Percentiles rank a stretch among this genome's conserved stretches.
Conservation (phyloP, 1,139 yeast genomes). For the Geotrichum candidum region DNA sequence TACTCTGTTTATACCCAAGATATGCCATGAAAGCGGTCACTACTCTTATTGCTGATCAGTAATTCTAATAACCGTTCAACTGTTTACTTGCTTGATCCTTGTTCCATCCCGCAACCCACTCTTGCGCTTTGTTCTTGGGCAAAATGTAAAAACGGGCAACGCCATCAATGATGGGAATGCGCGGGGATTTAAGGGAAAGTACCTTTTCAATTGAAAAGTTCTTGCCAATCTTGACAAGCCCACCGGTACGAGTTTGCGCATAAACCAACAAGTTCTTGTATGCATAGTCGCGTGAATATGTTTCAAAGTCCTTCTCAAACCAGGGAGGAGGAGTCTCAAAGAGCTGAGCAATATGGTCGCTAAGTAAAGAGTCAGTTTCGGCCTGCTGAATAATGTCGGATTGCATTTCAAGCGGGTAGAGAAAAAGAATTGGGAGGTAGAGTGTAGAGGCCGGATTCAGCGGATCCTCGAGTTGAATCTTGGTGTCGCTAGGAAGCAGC, state of each 20-base stretch:
- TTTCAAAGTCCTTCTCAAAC: conserved; percentile 45
- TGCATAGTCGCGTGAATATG: conserved; percentile 41
- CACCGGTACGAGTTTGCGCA: conserved; percentile 80
- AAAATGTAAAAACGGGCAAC: conserved; percentile 70
- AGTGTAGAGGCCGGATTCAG: conserved; percentile 72
- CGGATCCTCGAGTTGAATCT: conserved; percentile 58
- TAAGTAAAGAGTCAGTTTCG: conserved; percentile 56
- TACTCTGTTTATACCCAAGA: background rate
- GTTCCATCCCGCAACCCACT: conserved; percentile 16
- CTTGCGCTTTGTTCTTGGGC: conserved; percentile 57
- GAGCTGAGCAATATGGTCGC: conserved; percentile 37
- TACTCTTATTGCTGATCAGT: background rate
- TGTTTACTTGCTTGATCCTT: conserved; percentile 15
- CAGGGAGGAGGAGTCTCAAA: conserved; percentile 63
- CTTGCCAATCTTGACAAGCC: conserved; percentile 79
- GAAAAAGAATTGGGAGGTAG: conserved; percentile 68
- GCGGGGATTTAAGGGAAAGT: conserved; percentile 56
- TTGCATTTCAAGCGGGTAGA: conserved; percentile 81
- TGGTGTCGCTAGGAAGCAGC: conserved; percentile 26
- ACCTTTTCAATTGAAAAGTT: conserved; percentile 62
- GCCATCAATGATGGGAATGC: conserved; percentile 72
- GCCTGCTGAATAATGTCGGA: conserved; percentile 71
- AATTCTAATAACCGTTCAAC: conserved; percentile 7
- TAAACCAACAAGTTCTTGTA: conserved; percentile 60
- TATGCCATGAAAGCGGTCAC: background rate